Conservation (phyloP, 2,329 filamentous ascomycete species). For the Botrytis tulipae region DNA sequence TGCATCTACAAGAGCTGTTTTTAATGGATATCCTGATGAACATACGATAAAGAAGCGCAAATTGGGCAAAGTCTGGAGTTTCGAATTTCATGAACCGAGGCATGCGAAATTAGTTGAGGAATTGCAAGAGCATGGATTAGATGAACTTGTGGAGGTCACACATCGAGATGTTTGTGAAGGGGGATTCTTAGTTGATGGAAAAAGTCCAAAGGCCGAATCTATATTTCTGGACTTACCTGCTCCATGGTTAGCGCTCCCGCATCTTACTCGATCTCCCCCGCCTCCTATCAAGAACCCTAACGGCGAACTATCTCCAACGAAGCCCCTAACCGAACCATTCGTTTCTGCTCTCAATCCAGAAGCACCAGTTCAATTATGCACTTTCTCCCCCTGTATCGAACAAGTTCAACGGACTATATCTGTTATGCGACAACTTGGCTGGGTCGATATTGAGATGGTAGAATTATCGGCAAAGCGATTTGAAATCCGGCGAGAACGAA, state of each 20-base stretch:
- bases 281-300: conserved; percentile 19
- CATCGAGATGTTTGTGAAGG: conserved; percentile 77
- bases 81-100: conserved; percentile 74
- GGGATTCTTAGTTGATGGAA: conserved; percentile 62
- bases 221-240: conserved; percentile 80
- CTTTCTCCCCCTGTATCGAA: conserved; percentile 95
- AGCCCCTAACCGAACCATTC: conserved; percentile 41
- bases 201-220: conserved; percentile 62
- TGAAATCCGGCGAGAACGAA: conserved; percentile 77
- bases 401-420: conserved; percentile 87
- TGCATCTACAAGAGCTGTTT: conserved; percentile 72
- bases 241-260: conserved; percentile 75
- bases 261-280: conserved; percentile 60
- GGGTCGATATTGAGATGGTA: conserved; percentile 92
- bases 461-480: conserved; percentile 79
- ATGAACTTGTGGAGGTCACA: conserved; percentile 66
- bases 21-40: conserved; percentile 61
- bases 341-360: conserved; percentile 67
- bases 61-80: conserved; percentile 74
- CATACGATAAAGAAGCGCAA: conserved; percentile 41
- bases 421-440: conserved; percentile 74
- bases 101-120: conserved; percentile 69
- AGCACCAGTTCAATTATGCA: conserved; percentile 77
- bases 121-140: conserved; percentile 64
- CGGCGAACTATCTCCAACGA: conserved; percentile 11